Conservation (phyloP, 805 yeast species). For the Suhomyces sp. region DNA sequence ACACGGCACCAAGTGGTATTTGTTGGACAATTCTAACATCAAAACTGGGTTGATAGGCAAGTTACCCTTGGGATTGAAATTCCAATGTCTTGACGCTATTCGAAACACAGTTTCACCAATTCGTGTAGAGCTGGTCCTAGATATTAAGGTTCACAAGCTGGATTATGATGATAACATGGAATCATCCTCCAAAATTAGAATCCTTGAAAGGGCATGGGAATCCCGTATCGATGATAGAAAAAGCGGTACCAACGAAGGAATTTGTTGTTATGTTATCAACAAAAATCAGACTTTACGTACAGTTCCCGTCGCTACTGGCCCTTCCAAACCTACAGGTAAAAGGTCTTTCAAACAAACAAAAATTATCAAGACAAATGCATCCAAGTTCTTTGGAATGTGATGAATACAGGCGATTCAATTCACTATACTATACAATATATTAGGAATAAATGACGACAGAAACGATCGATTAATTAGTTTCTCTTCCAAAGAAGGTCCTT, state of each 20-base stretch:
- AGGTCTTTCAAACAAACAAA: too few species aligned
- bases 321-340: too few species aligned
- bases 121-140: too few species aligned
- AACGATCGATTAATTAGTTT: constrained; percentile 1
- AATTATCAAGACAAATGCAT: constrained; percentile 15
- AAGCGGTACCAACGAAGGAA: too few species aligned
- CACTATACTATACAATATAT: neutral
- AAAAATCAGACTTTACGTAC: too few species aligned
- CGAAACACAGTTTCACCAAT: too few species aligned
- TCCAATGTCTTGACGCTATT: too few species aligned
- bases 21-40: constrained; percentile 4
- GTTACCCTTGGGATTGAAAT: constrained; percentile 13
- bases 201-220: constrained; percentile 5
- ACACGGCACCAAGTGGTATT: constrained; percentile 11
- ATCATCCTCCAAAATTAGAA: neutral
- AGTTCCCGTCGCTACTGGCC: too few species aligned
- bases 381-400: constrained; percentile 18
- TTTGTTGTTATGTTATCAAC: too few species aligned
- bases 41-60: constrained; percentile 5
- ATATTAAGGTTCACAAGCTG: too few species aligned
- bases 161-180: too few species aligned
- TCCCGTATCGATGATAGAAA: too few species aligned
- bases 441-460: neutral
- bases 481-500: constrained; percentile 10
- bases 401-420: constrained; percentile 1